Base-by-base conservation (phyloP, 805 yeast species). In the Metschnikowia matae region DNA sequence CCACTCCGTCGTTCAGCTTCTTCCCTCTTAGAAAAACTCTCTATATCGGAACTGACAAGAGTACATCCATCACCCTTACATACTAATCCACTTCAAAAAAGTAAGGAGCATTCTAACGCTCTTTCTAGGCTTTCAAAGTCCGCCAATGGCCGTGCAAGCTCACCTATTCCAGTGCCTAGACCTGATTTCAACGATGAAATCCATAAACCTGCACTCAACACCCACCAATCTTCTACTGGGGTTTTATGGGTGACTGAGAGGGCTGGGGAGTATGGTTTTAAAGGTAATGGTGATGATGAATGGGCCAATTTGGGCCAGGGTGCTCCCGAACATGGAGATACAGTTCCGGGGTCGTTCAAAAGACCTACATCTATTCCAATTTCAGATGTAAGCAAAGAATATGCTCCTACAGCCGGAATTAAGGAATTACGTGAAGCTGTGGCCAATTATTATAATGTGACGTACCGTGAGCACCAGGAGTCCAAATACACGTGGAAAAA, bases 261-360 rank as follows among this genome's bases (percentile, higher is more conserved):
- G 53, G 85, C 85, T 31, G 64, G 68, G 40, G 84, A 78, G 53
- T 77, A 80, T 60, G 85, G 85, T 0, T 81, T 68, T 59, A 62
- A 68, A 44, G 66, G 67, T 6, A 73, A 70, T 45, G 66, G 66
- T 41, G 67, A 64, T 49, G 56, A 54, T 18, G 68, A 69, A 11
- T 81, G 85, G 85, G 79, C 82, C 36, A 81, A 81, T 61, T 67
- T 81, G 62, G 85, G 85, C 40, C 85, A 81, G 61, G 85, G 85
- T 44, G 82, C 83, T 50, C 85, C 85, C 3, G 85, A 81, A 60
- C 83, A 80, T 48, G 84, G 84, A 20, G 82, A 78, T 44, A 71
- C 75, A 7, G 68, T 81, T 41, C 80, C 80, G 2, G 85, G 85
- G 3, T 80, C 84, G 32, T 79, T 80, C 61, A 69, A 71, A 48